These are phyloP conservation scores for Epichloe gansuensis DNA, from an alignment of 2,329 filamentous ascomycete genomes.

Conservation along the genomic window DNA sequence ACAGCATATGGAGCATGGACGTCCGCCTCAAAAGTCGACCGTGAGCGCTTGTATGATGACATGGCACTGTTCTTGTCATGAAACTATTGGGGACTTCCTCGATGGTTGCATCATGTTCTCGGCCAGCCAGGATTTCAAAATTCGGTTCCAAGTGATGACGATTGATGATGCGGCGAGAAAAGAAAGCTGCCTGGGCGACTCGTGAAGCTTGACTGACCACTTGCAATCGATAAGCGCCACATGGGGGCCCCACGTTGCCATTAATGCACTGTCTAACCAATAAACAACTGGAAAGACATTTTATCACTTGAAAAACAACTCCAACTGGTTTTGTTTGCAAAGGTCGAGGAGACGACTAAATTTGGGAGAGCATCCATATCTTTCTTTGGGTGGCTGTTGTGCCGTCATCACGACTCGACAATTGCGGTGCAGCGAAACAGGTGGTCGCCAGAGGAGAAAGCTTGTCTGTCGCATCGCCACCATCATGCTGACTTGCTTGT, in stretches of 20 bases:
- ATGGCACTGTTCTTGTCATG: slow-evolving; percentile 30
- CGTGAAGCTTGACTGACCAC: neutral
- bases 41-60: slow-evolving; percentile 68
- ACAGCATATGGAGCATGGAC: slow-evolving; percentile 60
- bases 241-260: neutral
- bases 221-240: neutral
- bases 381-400: too few species aligned
- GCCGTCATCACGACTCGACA: too few species aligned
- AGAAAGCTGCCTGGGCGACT: neutral
- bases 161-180: neutral
- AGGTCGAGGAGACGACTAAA: too few species aligned
- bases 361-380: too few species aligned
- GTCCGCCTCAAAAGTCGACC: slow-evolving; percentile 66
- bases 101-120: neutral
- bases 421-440: too few species aligned
- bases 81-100: neutral
- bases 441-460: too few species aligned
- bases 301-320: too few species aligned
- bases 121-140: neutral
- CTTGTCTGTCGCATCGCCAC: too few species aligned
- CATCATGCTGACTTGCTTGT: too few species aligned
- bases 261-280: neutral
- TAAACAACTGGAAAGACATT: too few species aligned
- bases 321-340: too few species aligned
- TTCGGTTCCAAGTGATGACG: neutral